Evolutionary conservation across 441 rosid species (phyloP).

Genomic region (Cnidoscolus chayamansa): DNA sequence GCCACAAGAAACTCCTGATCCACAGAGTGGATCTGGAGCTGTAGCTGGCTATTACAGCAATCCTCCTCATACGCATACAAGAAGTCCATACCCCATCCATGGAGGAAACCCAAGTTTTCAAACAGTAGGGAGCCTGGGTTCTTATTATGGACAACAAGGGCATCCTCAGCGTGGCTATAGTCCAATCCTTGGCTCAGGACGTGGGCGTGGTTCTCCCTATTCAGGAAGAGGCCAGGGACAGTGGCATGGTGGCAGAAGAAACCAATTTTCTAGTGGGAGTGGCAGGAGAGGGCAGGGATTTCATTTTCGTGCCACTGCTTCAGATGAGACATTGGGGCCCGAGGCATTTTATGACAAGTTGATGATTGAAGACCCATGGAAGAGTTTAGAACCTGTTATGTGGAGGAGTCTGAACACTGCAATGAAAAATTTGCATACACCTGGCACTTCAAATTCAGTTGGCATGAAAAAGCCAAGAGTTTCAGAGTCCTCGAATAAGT

Average conservation of each 20-base stretch:
- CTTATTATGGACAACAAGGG: constrained; percentile 34
- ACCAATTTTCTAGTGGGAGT: constrained; percentile 34
- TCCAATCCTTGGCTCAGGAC: constrained; percentile 26
- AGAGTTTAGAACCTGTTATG: constrained; percentile 46
- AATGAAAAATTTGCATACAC: constrained; percentile 23
- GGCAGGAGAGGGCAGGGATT: constrained; percentile 45
- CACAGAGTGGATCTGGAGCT: neutral
- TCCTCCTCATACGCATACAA: constrained; percentile 9
- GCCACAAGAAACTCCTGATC: constrained; percentile 30
- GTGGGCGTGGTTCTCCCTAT: constrained; percentile 29
- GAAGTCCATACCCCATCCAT: constrained; percentile 17
- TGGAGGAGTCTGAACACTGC: constrained; percentile 45
- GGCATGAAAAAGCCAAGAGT: constrained; percentile 39
- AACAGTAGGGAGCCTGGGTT: constrained; percentile 28
- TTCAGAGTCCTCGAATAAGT: constrained; percentile 42
- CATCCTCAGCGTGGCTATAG: constrained; percentile 37
- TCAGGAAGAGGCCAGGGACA: constrained; percentile 48
- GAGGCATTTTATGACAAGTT: constrained; percentile 49
- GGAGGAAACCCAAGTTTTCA: constrained; percentile 30
- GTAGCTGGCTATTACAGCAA: neutral
- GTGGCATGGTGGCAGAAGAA: constrained; percentile 32
- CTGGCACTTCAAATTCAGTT: constrained; percentile 40
- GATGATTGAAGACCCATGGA: constrained; percentile 81
- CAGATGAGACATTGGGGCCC: constrained; percentile 32
- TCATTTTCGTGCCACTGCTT: constrained; percentile 26